Percentiles rank a stretch among this genome's conserved stretches.
These are phyloP conservation scores for Tolypocladium cylindrosporum DNA, from an alignment of 2,329 filamentous ascomycete species.

Conservation along the genomic window DNA sequence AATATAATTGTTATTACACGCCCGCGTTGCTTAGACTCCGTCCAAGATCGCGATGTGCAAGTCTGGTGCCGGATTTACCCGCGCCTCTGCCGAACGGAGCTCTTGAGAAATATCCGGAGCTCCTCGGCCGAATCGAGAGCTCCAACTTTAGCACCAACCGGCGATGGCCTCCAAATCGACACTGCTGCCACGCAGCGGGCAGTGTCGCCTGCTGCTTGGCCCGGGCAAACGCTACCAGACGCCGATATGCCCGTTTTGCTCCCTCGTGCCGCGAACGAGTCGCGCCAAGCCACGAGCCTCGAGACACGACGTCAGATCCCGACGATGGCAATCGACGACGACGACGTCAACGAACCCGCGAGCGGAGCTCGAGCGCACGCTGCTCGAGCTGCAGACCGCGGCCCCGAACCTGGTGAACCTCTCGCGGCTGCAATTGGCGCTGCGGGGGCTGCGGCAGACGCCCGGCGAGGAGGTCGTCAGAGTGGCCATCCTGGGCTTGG, in stretches of 20 bases:
- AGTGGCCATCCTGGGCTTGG: slow-evolving; percentile 45
- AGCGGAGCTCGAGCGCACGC: slow-evolving; percentile 45
- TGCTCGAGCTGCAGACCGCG: slow-evolving; percentile 50
- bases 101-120: neutral
- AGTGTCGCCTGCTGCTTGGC: slow-evolving; percentile 14
- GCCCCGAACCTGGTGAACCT: slow-evolving; percentile 55
- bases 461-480: slow-evolving; percentile 48
- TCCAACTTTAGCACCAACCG: slow-evolving; percentile 2
- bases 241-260: slow-evolving; percentile 22
- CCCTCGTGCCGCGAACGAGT: slow-evolving; percentile 9
- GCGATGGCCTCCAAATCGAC: slow-evolving; percentile 21
- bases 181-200: slow-evolving; percentile 16
- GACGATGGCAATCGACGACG: slow-evolving; percentile 18
- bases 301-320: slow-evolving; percentile 10
- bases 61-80: neutral
- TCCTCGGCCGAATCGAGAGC: neutral
- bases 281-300: slow-evolving; percentile 8
- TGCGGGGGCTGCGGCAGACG: slow-evolving; percentile 50
- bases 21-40: neutral
- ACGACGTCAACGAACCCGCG: slow-evolving; percentile 23
- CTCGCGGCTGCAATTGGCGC: slow-evolving; percentile 61
- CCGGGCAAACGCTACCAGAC: slow-evolving; percentile 4
- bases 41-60: neutral
- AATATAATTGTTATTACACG: neutral
- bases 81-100: neutral